Base-by-base conservation (phyloP, 208 protist species). In the Porcisia hertigi region DNA sequence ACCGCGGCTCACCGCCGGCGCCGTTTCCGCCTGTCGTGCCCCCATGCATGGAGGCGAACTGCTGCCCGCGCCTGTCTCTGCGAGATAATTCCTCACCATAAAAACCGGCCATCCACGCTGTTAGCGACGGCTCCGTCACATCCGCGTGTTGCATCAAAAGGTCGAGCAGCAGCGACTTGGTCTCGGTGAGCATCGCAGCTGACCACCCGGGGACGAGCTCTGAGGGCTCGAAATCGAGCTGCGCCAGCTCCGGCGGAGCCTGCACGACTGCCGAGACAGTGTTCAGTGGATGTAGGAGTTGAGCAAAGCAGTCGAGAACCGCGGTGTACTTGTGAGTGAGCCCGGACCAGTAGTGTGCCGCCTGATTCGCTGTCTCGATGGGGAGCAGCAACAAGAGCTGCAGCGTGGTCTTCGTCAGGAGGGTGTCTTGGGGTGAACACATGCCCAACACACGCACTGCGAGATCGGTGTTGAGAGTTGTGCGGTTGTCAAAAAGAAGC, bases 401-500 rank as follows among this genome's bases (percentile, higher is more conserved):
- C 57, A 96, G 80, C 54, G 86, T 89, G 25, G 86, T 84, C 55
- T 85, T 77, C 1, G 83, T 87, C 49, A 94, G 72, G 23, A 94
- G 76, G 39, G 82, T 86, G 81, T 95, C 88, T 14, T 76, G 69
- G 59, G 79, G 74, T 2, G 85, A 78, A 62, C 83, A 85, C 47
- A 96, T 79, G 0, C 83, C 69, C 52, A 96, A 69, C 49, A 91
- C 66, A 52, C 89, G 81, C 57, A 77, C 77, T 43, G 85, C 88
- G 30, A 97, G 85, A 41, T 86, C 82, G 18, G 73, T 84, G 71
- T 87, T 94, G 47, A 87, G 85, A 23, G 80, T 79, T 20, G 90
- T 93, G 64, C 90, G 86, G 11, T 87, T 84, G 82, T 92, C 90
- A 78, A 97, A 97, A 34, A 87, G 83, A 73, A 94, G 86, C 49